These are phyloP conservation scores for Alternaria consortialis DNA, from an alignment of 2,329 filamentous ascomycete genomes.

Conservation along the genomic window DNA sequence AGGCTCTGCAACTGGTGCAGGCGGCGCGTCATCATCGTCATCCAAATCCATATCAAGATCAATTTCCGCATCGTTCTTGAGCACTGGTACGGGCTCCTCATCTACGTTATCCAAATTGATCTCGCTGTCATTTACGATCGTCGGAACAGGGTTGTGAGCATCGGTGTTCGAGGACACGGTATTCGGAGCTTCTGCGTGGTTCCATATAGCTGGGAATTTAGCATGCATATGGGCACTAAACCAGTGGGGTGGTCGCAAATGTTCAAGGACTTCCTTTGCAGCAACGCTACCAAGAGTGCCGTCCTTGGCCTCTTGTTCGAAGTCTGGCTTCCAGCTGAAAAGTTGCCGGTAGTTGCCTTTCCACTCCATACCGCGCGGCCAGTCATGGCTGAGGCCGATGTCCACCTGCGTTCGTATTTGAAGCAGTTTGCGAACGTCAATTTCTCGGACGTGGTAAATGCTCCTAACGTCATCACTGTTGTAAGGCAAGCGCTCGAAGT, in stretches of 20 bases:
- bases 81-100: conserved; percentile 45
- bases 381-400: conserved; percentile 92
- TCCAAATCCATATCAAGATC: conserved; percentile 57
- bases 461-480: conserved; percentile 76
- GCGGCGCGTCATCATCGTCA: conserved; percentile 37
- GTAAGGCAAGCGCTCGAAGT: conserved; percentile 88
- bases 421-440: conserved; percentile 90
- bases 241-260: conserved; percentile 85
- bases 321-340: conserved; percentile 77
- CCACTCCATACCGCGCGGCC: conserved; percentile 85
- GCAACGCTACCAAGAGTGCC: conserved; percentile 82
- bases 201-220: conserved; percentile 76
- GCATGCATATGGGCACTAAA: conserved; percentile 90
- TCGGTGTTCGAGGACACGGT: conserved; percentile 42
- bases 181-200: conserved; percentile 62
- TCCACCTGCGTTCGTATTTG: conserved; percentile 88
- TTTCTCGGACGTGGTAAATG: conserved; percentile 88
- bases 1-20: conserved; percentile 1
- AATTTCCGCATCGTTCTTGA: conserved; percentile 47
- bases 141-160: conserved; percentile 1
- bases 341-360: conserved; percentile 74
- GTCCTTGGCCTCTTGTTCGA: conserved; percentile 76
- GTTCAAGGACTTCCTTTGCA: conserved; percentile 80
- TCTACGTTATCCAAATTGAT: conserved; percentile 65
- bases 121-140: conserved; percentile 66